Evolutionary conservation across 2,329 filamentous ascomycete genomes (phyloP).

Genomic region (Tolypocladium ophioglossoides): DNA sequence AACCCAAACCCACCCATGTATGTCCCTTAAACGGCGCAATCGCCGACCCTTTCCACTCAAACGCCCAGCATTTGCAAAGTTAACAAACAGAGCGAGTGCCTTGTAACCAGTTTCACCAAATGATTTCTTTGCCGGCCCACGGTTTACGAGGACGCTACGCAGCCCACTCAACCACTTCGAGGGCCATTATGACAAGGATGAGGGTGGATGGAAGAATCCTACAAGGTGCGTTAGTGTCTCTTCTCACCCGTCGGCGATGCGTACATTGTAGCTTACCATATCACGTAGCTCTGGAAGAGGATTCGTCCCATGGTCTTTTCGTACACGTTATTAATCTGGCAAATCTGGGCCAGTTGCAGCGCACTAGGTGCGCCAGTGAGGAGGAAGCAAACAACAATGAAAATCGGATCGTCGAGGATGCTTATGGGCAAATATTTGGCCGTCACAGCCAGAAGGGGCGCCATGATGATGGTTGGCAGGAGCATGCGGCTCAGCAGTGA

Average conservation of each 20-base stretch:
- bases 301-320: constrained; percentile 90
- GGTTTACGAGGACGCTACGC: constrained; percentile 5
- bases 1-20: background rate
- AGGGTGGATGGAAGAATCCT: constrained; percentile 93
- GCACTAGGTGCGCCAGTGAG: constrained; percentile 90
- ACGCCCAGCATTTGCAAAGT: background rate
- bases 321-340: constrained; percentile 94
- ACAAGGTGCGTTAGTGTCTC: constrained; percentile 15
- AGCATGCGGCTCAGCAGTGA: constrained; percentile 85
- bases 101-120: background rate
- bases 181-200: constrained; percentile 76
- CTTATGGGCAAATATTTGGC: constrained; percentile 88
- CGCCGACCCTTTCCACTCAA: background rate
- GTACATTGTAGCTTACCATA: constrained; percentile 53
- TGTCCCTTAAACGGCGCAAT: background rate
- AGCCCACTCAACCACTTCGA: constrained; percentile 91
- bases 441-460: constrained; percentile 72
- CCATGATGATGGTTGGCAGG: constrained; percentile 84
- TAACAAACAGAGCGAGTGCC: background rate
- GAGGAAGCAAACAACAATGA: constrained; percentile 94
- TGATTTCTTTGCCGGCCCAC: background rate
- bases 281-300: constrained; percentile 78
- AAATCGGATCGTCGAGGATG: constrained; percentile 95
- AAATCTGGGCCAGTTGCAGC: constrained; percentile 92
- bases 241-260: background rate